Conservation (phyloP, 1,284 basidiomycete species). For the Kwoniella shivajii region DNA sequence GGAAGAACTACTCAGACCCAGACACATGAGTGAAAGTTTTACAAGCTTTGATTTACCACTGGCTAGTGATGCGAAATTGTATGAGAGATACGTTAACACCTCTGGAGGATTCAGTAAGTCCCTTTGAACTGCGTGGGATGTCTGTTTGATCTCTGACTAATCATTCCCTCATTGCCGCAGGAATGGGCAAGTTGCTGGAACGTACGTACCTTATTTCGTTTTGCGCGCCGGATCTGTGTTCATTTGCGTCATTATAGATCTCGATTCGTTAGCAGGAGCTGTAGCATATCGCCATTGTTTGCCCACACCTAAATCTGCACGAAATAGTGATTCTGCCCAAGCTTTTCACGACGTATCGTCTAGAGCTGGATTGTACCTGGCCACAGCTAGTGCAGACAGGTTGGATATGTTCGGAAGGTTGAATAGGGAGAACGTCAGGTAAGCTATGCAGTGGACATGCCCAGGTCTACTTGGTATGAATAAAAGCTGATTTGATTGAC, state of each 20-base stretch:
- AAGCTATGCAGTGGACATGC: conserved; percentile 7
- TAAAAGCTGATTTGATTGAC: neutral
- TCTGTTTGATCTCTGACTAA: neutral
- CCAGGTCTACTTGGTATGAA: neutral
- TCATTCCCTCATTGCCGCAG: conserved; percentile 14
- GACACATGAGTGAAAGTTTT: conserved; percentile 52
- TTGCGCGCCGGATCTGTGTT: neutral
- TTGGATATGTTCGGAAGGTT: conserved; percentile 53
- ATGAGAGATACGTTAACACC: conserved; percentile 51
- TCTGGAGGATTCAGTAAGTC: conserved; percentile 51
- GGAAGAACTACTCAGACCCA: conserved; percentile 35
- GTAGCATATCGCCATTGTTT: conserved; percentile 81
- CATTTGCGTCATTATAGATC: conserved; percentile 50
- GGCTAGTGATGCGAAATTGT: conserved; percentile 41
- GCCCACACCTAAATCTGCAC: conserved; percentile 15
- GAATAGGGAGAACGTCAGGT: conserved; percentile 54
- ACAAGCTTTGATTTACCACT: conserved; percentile 51
- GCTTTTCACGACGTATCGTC: conserved; percentile 60
- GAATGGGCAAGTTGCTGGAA: conserved; percentile 55
- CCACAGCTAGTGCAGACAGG: conserved; percentile 77
- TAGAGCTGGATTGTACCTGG: conserved; percentile 73
- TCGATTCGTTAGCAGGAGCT: conserved; percentile 78
- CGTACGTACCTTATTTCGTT: conserved; percentile 28
- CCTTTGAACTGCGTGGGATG: neutral
- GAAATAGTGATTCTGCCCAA: conserved; percentile 25